Evolutionary conservation across 257 asterid genomes (phyloP), one percentile per base, ranked within the genome.

Genomic region (Verbena officinalis): DNA sequence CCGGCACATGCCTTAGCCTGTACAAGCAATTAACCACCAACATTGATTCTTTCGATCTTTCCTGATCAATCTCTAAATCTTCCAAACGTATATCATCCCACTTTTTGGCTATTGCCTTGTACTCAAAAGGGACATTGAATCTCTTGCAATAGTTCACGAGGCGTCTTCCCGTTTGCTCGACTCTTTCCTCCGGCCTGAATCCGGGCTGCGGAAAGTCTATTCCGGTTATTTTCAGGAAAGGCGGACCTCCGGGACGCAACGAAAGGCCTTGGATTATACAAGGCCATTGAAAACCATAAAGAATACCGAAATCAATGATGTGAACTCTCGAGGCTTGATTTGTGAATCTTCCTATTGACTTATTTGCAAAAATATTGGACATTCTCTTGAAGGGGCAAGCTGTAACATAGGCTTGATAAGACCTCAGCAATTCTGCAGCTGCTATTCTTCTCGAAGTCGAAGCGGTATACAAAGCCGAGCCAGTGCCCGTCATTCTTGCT

Each of bases 211-310:
- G 95, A 59, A 75, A 72, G 60, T 87, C 96, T 7, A 87, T 81
- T 4, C 96, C 96, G 0, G 96, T 87, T 34, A 87, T 79, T 20
- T 65, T 80, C 55, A 87, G 50, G 45, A 2, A 2, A 0, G 96
- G 96, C 3, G 96, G 76, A 1, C 96, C 93, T 0, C 93, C 87
- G 0, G 86, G 93, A 80, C 80, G 67, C 7, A 77, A 24, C 0
- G 96, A 85, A 15, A 83, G 22, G 9, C 83, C 83, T 15, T 87
- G 92, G 55, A 87, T 82, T 3, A 87, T 64, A 44, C 93, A 84
- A 1, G 95, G 95, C 95, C 95, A 87, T n/a, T 87, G 95, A 15
- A 85, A 87, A 6, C 95, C 95, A 33, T 84, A 77, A 12, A 77
- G 14, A 49, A 87, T 83, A 0, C 95, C 95, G 4, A 87, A 85